Evolutionary conservation across 176 grass and related monocot species (phyloP).

Genomic region (Themeda triandra): DNA sequence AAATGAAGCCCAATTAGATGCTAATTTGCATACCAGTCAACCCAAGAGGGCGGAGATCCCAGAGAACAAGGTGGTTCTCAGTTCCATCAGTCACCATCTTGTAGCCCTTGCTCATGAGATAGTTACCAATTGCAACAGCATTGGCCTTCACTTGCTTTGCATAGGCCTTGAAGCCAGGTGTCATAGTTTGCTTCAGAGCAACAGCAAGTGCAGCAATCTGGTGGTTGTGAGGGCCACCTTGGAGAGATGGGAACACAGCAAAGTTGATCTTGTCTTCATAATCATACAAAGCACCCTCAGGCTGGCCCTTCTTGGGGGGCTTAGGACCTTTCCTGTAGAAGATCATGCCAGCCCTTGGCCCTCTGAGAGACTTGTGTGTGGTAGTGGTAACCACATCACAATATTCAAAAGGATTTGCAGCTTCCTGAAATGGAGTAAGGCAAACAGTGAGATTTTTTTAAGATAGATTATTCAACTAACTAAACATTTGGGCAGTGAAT

Average conservation of each 20-base stretch:
- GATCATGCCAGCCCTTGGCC: constrained; percentile 95
- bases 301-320: constrained; percentile 94
- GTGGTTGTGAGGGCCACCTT: constrained; percentile 98
- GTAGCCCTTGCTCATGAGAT: constrained; percentile 98
- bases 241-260: constrained; percentile 94
- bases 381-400: constrained; percentile 97
- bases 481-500: neutral
- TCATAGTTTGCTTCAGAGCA: constrained; percentile 72
- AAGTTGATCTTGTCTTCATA: constrained; percentile 97
- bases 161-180: constrained; percentile 91
- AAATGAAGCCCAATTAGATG: neutral
- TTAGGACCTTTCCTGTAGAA: constrained; percentile 98
- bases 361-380: constrained; percentile 92
- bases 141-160: constrained; percentile 96
- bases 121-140: constrained; percentile 85
- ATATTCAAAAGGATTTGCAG: constrained; percentile 90
- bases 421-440: constrained; percentile 52
- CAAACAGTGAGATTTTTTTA: neutral
- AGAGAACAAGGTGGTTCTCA: constrained; percentile 98
- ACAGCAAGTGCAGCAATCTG: constrained; percentile 96
- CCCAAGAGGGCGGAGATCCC: constrained; percentile 97
- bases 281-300: constrained; percentile 87
- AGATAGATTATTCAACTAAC: neutral
- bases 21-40: constrained; percentile 66
- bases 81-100: constrained; percentile 98